Conservation (phyloP, 345 rosid species). For the Salix suchowensis region DNA sequence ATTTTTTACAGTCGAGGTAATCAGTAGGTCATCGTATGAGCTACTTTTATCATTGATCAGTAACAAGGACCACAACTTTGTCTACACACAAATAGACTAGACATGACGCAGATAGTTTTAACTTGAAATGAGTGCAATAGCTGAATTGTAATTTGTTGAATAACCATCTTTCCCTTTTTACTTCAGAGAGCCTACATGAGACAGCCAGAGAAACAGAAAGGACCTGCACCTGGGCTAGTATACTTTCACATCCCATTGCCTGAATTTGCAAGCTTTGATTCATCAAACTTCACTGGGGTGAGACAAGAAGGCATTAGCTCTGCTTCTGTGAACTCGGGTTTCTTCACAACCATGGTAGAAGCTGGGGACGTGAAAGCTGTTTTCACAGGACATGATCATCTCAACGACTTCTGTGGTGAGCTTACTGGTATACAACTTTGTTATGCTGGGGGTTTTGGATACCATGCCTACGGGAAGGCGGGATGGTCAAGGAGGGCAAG, state of each 20-base stretch:
- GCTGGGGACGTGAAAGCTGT: conserved; percentile 85
- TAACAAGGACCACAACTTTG: not conserved
- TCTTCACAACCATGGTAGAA: conserved; percentile 71
- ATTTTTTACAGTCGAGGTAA: not conserved
- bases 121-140: not conserved
- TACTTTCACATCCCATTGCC: conserved; percentile 92
- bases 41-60: not conserved
- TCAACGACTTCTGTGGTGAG: conserved; percentile 77
- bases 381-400: conserved; percentile 84
- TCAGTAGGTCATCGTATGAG: not conserved
- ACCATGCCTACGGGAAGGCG: conserved; percentile 90
- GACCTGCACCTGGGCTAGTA: conserved; percentile 77
- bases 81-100: not conserved
- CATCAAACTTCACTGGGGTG: conserved; percentile 63
- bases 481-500: conserved; percentile 90
- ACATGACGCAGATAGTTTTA: not conserved
- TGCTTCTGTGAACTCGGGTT: conserved; percentile 76
- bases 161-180: not conserved
- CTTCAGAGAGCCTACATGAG: conserved; percentile 56
- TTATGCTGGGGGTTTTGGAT: conserved; percentile 91
- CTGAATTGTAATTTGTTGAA: not conserved
- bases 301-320: conserved; percentile 67
- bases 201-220: conserved; percentile 51
- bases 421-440: conserved; percentile 72
- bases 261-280: conserved; percentile 52